phyloP scores from a whole-genome alignment of 2,329 filamentous ascomycete genomes.

The Plenodomus lindquistii region DNA sequence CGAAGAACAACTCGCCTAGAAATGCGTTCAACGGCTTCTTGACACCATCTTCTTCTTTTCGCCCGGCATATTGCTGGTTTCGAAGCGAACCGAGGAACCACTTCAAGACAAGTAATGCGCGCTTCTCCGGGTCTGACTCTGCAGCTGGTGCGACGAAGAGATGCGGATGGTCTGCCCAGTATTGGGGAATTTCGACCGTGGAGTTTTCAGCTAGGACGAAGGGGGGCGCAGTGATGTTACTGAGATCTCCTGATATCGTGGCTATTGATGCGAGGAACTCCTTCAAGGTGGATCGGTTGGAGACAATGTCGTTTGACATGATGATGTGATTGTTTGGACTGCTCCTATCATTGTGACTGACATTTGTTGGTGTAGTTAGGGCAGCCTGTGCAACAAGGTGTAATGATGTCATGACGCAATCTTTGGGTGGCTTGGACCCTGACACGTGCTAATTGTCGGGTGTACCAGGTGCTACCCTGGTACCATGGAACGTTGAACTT shows the following conservation, averaged over 20 bases:
- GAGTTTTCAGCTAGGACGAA: slow-evolving; percentile 52
- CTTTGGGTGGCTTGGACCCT: background rate
- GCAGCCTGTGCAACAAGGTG: background rate
- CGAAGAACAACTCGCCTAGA: slow-evolving; percentile 54
- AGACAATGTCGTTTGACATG: slow-evolving; percentile 25
- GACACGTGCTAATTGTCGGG: background rate
- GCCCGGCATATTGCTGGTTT: slow-evolving; percentile 54
- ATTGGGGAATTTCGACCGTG: slow-evolving; percentile 52
- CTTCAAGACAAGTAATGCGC: slow-evolving; percentile 53
- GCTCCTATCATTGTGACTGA: slow-evolving; percentile 3
- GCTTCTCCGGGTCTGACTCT: slow-evolving; percentile 44
- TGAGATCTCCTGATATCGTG: slow-evolving; percentile 52
- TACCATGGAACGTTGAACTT: background rate
- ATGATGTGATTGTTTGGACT: background rate
- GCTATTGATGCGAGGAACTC: slow-evolving; percentile 47
- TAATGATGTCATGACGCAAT: background rate
- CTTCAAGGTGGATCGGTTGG: slow-evolving; percentile 36
- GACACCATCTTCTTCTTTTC: slow-evolving; percentile 47
- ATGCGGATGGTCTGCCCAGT: slow-evolving; percentile 52
- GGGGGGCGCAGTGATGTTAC: slow-evolving; percentile 53
- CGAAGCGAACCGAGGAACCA: slow-evolving; percentile 54
- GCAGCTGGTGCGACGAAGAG: slow-evolving; percentile 52
- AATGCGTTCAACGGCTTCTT: slow-evolving; percentile 59
- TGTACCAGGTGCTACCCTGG: background rate
- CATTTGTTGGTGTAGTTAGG: background rate